Conservation (phyloP, 2,329 filamentous ascomycete species). For the Aspergillus brunneoviolaceus region DNA sequence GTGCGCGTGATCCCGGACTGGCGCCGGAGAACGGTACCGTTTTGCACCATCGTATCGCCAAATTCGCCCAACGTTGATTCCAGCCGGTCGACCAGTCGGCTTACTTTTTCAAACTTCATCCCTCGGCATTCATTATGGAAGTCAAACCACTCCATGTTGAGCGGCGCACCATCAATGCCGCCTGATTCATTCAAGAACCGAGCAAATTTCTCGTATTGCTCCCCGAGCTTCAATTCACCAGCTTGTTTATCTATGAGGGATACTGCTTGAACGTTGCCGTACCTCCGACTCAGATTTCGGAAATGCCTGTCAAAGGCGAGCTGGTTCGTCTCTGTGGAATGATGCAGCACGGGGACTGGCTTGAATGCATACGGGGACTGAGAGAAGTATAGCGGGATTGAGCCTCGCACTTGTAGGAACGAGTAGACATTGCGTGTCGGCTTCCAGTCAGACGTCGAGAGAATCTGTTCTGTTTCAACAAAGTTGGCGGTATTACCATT, state of each 20-base stretch:
- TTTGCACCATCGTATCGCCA: constrained; percentile 65
- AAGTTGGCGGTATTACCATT: constrained; percentile 84
- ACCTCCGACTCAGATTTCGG: constrained; percentile 63
- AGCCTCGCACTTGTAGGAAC: constrained; percentile 83
- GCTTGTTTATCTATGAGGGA: constrained; percentile 88
- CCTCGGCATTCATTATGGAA: constrained; percentile 90
- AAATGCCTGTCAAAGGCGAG: constrained; percentile 80
- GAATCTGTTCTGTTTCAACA: constrained; percentile 92
- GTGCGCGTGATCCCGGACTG: constrained; percentile 83
- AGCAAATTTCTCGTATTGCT: constrained; percentile 70
- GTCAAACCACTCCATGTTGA: constrained; percentile 93
- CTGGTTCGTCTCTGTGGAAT: constrained; percentile 76
- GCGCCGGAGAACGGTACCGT: constrained; percentile 41
- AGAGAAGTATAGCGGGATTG: constrained; percentile 92
- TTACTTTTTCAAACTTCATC: constrained; percentile 98
- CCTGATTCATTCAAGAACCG: constrained; percentile 64
- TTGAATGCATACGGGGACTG: constrained; percentile 93
- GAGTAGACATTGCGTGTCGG: constrained; percentile 66
- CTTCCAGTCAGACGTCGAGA: constrained; percentile 70
- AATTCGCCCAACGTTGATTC: constrained; percentile 66
- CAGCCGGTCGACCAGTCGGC: constrained; percentile 70
- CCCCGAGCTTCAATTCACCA: constrained; percentile 75
- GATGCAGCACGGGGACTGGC: constrained; percentile 76
- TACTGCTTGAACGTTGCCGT: constrained; percentile 74
- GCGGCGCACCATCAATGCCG: constrained; percentile 49